Percentiles rank a stretch among this genome's conserved stretches.
Conservation (phyloP, 257 asterid genomes). For the Fraxinus cuspidata region DNA sequence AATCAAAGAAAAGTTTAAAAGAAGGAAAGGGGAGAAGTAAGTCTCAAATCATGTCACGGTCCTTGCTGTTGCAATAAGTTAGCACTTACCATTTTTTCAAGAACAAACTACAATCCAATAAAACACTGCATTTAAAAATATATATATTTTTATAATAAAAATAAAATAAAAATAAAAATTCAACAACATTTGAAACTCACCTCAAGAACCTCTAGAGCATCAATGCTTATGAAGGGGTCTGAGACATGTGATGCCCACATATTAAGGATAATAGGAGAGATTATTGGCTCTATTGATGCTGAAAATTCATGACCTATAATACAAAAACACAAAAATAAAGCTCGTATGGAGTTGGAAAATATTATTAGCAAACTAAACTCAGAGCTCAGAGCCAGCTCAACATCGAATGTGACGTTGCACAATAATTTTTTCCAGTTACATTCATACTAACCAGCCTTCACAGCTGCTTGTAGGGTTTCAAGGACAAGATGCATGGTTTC, state of each 20-base stretch:
- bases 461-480: constrained; percentile 88
- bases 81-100: background rate
- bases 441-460: constrained; percentile 72
- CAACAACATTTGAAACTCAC: constrained; percentile 34
- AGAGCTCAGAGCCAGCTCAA: constrained; percentile 18
- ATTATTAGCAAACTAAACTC: constrained; percentile 21
- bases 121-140: background rate
- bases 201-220: constrained; percentile 96
- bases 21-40: background rate
- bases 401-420: constrained; percentile 9
- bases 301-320: constrained; percentile 63
- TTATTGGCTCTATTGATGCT: constrained; percentile 67
- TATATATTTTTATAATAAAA: too few species aligned
- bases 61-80: background rate
- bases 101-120: background rate
- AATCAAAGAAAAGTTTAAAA: background rate
- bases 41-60: background rate
- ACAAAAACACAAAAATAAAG: constrained; percentile 26
- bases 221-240: constrained; percentile 95
- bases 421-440: constrained; percentile 3
- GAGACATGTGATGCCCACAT: constrained; percentile 95
- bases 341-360: constrained; percentile 16
- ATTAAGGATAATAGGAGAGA: constrained; percentile 86
- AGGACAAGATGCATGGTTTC: constrained; percentile 97
- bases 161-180: background rate